Conservation (phyloP, 352 stramenopile species). For the Pythium dissotocum region DNA sequence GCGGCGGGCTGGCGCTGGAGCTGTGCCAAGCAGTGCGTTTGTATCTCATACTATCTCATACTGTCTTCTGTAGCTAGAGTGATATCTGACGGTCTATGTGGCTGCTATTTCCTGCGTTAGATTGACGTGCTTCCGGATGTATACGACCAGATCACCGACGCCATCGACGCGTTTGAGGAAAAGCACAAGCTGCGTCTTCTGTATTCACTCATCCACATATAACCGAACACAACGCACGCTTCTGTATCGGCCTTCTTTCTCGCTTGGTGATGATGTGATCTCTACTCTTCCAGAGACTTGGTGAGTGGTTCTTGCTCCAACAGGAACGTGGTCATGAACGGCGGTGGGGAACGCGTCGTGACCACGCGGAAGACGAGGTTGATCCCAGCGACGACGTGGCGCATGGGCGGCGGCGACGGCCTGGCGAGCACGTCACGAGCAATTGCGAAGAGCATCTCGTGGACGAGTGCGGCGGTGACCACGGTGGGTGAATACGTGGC, state of each 20-base stretch:
- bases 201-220: constrained; percentile 70
- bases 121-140: constrained; percentile 53
- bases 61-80: background rate
- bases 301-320: constrained; percentile 59
- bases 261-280: background rate
- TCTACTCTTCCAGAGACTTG: constrained; percentile 36
- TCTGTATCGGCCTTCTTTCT: no score
- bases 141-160: constrained; percentile 50
- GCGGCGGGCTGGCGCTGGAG: constrained; percentile 75
- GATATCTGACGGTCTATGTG: background rate
- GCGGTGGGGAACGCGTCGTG: constrained; percentile 54
- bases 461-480: constrained; percentile 51
- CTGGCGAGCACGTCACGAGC: constrained; percentile 32
- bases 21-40: constrained; percentile 61
- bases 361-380: constrained; percentile 60
- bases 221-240: constrained; percentile 7
- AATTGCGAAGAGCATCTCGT: constrained; percentile 45
- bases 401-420: constrained; percentile 22
- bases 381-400: constrained; percentile 47
- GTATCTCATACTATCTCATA: background rate
- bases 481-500: constrained; percentile 1
- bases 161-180: constrained; percentile 59
- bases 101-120: constrained; percentile 23
- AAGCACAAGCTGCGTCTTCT: constrained; percentile 61
- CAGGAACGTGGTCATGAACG: constrained; percentile 74